Base-by-base conservation (phyloP, 768 basidiomycete species). In the Cystofilobasidium capitatum region DNA sequence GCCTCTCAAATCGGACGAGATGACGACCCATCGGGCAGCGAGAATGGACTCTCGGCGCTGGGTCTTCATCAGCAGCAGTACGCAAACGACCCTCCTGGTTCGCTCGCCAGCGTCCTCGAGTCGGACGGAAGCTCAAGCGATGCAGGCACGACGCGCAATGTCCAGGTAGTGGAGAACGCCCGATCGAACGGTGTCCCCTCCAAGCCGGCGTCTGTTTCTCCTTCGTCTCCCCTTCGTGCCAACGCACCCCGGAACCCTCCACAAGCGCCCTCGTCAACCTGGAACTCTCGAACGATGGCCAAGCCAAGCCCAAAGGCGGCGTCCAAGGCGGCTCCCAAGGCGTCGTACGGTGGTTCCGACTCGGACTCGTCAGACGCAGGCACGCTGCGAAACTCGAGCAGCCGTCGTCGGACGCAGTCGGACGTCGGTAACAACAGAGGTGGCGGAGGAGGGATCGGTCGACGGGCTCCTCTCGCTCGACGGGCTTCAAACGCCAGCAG, bases 1-100 rank as follows among this genome's bases (percentile, higher is more conserved):
- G 68, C 62, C 9, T 69, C 68, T 12, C 68, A 69, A 26, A 62
- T 40, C 51, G 68, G 68, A 24, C 62, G 63, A n/a, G 68, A 62
- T 26, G 57, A 64, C 42, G 67, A 65, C 55, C 58, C 61, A 0
- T 39, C 40, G n/a, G 51, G 58, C 14, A 60, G 61, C 29, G 66
- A 68, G 2, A 6, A 13, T 39, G 47, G 40, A n/a, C 57, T 61
- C 40, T 47, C 66, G 55, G 29, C 61, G 33, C 55, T 16, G 40
- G 47, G 10, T 45, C 60, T n/a, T 57, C 66, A 17, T 31, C 59
- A 51, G 33, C 39, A 62, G n/a, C 45, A 39, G 49, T 62, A 54
- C 26, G 3, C 51, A 26, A 40, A 44, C 17, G 54, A 58, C 58
- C 35, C 51, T 26, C 40, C 24, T 42, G 55, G 65, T 2, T 55